Conservation (phyloP, 2,329 filamentous ascomycete species). For the Ascosphaera acerosa region DNA sequence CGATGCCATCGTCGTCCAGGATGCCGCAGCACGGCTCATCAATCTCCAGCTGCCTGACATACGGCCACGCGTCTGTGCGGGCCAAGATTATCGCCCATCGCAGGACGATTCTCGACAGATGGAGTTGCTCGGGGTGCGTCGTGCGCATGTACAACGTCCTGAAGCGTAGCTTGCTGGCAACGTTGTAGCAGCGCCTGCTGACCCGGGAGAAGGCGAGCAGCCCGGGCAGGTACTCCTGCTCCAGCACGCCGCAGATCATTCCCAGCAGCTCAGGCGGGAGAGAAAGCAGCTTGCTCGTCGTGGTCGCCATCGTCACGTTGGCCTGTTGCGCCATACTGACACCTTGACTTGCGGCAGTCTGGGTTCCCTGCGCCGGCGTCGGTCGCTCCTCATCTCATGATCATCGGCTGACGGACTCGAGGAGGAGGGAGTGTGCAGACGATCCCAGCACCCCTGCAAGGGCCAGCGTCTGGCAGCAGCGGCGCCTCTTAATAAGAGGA, state of each 20-base stretch:
- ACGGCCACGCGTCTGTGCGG: neutral
- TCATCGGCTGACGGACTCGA: no score
- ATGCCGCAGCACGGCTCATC: neutral
- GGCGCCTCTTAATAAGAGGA: no score
- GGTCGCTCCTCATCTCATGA: no score
- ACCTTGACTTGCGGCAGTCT: no score
- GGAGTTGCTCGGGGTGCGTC: neutral
- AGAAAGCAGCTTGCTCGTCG: neutral
- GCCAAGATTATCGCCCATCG: neutral
- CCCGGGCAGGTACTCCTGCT: neutral
- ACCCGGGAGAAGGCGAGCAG: neutral
- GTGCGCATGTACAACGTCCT: neutral
- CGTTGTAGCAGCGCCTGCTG: neutral
- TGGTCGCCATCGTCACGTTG: slow-evolving; percentile 1
- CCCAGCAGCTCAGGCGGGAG: neutral
- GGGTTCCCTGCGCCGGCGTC: no score
- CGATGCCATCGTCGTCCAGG: neutral
- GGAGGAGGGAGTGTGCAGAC: no score
- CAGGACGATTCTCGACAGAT: neutral
- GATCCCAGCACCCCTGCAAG: no score
- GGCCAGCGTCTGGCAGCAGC: no score
- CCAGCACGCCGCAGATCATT: neutral
- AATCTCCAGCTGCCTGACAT: neutral
- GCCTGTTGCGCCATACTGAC: no score
- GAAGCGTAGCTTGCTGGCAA: neutral